phyloP scores from a whole-genome alignment of 306 rosid species.

The Castanea crenata region DNA sequence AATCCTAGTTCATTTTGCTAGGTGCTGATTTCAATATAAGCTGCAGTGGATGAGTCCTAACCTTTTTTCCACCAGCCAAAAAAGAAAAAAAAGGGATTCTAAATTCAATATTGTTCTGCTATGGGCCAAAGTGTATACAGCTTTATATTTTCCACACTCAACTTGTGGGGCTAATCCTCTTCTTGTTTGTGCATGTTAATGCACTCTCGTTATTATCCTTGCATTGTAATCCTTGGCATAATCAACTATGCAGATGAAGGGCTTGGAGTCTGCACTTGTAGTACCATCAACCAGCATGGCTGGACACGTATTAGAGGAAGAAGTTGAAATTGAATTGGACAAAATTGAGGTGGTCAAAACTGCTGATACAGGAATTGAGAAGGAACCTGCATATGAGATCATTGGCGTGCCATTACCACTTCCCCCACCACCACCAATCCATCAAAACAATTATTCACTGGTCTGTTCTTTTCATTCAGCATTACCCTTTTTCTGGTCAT shows the following conservation, averaged over 20 bases:
- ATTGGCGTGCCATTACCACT: conserved; percentile 37
- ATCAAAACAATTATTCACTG: conserved; percentile 46
- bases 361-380: conserved; percentile 37
- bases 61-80: background rate
- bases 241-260: conserved; percentile 47
- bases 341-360: conserved; percentile 32
- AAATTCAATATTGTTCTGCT: background rate
- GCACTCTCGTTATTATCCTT: background rate
- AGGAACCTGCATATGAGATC: conserved; percentile 32
- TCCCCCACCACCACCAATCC: conserved; percentile 60
- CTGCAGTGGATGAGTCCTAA: background rate
- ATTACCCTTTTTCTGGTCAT: background rate
- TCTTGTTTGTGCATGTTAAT: background rate
- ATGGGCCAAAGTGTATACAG: background rate
- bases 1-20: background rate
- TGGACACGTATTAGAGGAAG: conserved; percentile 75
- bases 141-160: background rate
- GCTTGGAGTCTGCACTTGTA: conserved; percentile 40
- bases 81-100: background rate
- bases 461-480: conserved; percentile 37
- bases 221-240: conserved; percentile 10
- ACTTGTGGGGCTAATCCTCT: background rate
- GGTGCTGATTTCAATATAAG: background rate
- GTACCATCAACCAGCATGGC: conserved; percentile 82
- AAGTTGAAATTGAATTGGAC: conserved; percentile 62